Percentiles rank a stretch among this genome's conserved stretches.
phyloP scores from a whole-genome alignment of 2,329 filamentous ascomycete species.

The Phoma herbarum region DNA sequence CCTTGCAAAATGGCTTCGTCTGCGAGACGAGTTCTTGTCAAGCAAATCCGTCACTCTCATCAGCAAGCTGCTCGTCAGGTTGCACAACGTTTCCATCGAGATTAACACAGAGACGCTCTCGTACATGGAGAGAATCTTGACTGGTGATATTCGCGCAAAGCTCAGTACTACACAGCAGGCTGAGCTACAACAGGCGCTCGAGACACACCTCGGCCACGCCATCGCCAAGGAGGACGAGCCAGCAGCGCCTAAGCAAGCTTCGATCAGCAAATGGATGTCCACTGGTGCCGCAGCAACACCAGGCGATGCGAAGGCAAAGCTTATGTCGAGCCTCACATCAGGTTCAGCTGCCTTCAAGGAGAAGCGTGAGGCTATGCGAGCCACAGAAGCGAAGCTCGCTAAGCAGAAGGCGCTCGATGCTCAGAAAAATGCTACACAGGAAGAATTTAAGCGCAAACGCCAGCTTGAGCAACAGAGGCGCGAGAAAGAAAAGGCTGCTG shows the following conservation, averaged over 20 bases:
- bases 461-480: slow-evolving; percentile 78
- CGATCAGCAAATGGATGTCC: slow-evolving; percentile 52
- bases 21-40: slow-evolving; percentile 87
- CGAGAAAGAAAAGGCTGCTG: slow-evolving; percentile 74
- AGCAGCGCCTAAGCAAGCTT: slow-evolving; percentile 52
- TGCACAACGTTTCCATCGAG: slow-evolving; percentile 79
- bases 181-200: slow-evolving; percentile 73
- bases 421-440: slow-evolving; percentile 38
- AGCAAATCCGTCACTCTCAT: slow-evolving; percentile 83
- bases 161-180: slow-evolving; percentile 84
- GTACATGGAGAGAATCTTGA: slow-evolving; percentile 73
- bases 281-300: slow-evolving; percentile 37
- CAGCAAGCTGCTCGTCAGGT: slow-evolving; percentile 80
- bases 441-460: slow-evolving; percentile 75
- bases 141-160: slow-evolving; percentile 75
- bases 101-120: slow-evolving; percentile 68
- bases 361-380: slow-evolving; percentile 36
- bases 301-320: slow-evolving; percentile 37
- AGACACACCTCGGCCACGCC: slow-evolving; percentile 58
- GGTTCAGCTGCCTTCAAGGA: slow-evolving; percentile 42
- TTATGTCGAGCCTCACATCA: slow-evolving; percentile 43
- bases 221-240: slow-evolving; percentile 46
- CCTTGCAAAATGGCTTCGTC: slow-evolving; percentile 86
- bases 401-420: slow-evolving; percentile 39
- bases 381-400: slow-evolving; percentile 34